Base-by-base conservation (phyloP, 2,329 filamentous ascomycete species). In the Phyllosticta citriasiana region DNA sequence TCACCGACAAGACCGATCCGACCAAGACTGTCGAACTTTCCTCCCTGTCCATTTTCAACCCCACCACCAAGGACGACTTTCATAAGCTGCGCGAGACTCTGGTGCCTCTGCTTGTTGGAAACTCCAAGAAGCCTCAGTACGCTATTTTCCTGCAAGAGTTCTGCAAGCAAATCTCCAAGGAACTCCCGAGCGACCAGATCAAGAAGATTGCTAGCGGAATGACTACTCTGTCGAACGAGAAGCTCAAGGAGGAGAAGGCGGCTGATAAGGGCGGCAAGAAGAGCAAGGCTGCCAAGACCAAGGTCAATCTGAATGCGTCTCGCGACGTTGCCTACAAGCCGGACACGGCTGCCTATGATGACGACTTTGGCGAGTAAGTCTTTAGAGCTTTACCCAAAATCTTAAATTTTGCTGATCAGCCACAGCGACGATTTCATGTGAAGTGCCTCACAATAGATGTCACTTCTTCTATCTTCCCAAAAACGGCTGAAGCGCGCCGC, bases 211-310 rank as follows among this genome's bases (percentile, higher is more conserved):
- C 91, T 12, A 95, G 89, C 74, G 83, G 84, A 4, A 77, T 99
- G 70, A 96, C 92, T n/a, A 88, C 91, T 4, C 82, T 96, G 61
- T 84, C 90, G 73, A 99, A 99, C 74, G 94, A 97, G 84, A 97
- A 96, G 83, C 88, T 97, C 88, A 95, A 91, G 80, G 92, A 97
- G 76, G 94, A 99, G 83, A 97, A 97, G 83, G 86, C 88, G 3
- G 85, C 89, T 3, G 91, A 96, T 66, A 97, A 96, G 82, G 87
- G 89, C 60, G 89, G 88, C 70, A 99, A 97, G 88, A 99, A 97
- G 85, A 86, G 82, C 68, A 97, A 97, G 84, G 92, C 92, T 4
- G 88, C 90, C 64, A 97, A 97, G 85, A 96, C 88, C 50, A 99
- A 99, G 85, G 85, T 89, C 19, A 87, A 85, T 6, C 80, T 97